Evolutionary conservation across 202 grass and related monocot species (phyloP).

Genomic region (Musa balbisiana): DNA sequence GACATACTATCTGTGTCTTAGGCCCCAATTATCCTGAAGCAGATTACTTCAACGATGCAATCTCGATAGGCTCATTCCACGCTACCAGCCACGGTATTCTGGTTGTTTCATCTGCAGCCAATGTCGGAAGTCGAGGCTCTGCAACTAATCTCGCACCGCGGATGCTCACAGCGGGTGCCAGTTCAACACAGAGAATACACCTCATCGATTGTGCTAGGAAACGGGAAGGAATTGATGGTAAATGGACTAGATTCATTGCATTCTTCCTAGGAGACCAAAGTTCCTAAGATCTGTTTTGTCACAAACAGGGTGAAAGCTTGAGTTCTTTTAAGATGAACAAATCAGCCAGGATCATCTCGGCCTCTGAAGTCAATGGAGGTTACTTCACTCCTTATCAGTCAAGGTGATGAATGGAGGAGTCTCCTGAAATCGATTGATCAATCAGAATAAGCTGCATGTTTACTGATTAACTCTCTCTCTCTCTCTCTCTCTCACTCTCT

Average conservation of each 20-base stretch:
- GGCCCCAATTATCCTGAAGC: conserved; percentile 56
- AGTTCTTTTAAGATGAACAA: conserved; percentile 49
- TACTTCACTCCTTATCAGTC: conserved; percentile 78
- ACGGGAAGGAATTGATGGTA: conserved; percentile 54
- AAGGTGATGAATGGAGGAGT: conserved; percentile 39
- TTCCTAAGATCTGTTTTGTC: not conserved
- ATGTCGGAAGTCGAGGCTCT: conserved; percentile 51
- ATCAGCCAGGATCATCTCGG: conserved; percentile 50
- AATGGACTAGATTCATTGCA: conserved; percentile 1
- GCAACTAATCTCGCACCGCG: conserved; percentile 64
- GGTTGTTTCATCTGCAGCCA: conserved; percentile 65
- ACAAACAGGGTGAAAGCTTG: conserved; percentile 65
- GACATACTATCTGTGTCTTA: conserved; percentile 77
- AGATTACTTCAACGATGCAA: conserved; percentile 58
- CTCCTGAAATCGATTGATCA: not conserved
- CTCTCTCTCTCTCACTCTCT: not conserved
- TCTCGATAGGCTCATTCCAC: conserved; percentile 74
- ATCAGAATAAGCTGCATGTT: not conserved
- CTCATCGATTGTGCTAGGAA: conserved; percentile 44
- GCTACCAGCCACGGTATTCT: conserved; percentile 55
- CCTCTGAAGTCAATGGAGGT: conserved; percentile 50
- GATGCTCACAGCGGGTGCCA: conserved; percentile 62
- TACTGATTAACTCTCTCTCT: not conserved
- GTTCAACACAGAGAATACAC: conserved; percentile 53
- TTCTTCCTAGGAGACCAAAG: not conserved